A percentile compares a stretch with the other conserved stretches of the same genome.
Evolutionary conservation across 495 filamentous ascomycete species (phyloP).

Genomic region (Tuber brumale): DNA sequence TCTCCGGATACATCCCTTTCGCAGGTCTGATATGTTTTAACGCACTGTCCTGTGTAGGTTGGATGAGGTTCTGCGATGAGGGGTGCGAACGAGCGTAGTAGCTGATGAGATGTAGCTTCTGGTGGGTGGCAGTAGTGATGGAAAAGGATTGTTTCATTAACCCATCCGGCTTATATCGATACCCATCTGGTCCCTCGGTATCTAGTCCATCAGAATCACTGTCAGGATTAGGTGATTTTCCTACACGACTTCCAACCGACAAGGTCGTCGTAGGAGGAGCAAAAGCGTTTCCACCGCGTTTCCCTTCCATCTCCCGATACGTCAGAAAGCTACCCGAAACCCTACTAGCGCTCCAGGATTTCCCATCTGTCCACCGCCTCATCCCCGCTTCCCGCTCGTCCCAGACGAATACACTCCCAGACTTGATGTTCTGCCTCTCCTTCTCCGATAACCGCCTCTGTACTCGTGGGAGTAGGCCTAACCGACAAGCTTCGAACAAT

Average conservation of each 20-base stretch:
- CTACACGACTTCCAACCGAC: constrained; percentile 48
- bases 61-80: constrained; percentile 59
- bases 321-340: constrained; percentile 97
- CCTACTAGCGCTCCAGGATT: constrained; percentile 96
- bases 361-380: constrained; percentile 97
- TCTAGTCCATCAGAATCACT: constrained; percentile 76
- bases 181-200: constrained; percentile 88
- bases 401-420: constrained; percentile 97
- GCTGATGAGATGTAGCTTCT: constrained; percentile 93
- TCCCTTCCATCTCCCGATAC: constrained; percentile 98
- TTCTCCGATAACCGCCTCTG: constrained; percentile 93
- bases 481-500: constrained; percentile 89
- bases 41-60: constrained; percentile 71
- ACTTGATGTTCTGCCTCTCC: constrained; percentile 86
- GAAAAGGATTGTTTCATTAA: constrained; percentile 99
- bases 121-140: constrained; percentile 81
- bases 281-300: constrained; percentile 63
- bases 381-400: constrained; percentile 97
- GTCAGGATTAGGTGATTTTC: constrained; percentile 73
- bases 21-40: constrained; percentile 75
- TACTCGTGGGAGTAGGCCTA: constrained; percentile 83
- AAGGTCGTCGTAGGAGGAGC: constrained; percentile 49
- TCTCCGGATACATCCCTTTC: constrained; percentile 95
- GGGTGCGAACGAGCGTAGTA: constrained; percentile 80
- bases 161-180: constrained; percentile 93